phyloP scores from a whole-genome alignment of 2,329 filamentous ascomycete species.

The Phialocephala subalpina region DNA sequence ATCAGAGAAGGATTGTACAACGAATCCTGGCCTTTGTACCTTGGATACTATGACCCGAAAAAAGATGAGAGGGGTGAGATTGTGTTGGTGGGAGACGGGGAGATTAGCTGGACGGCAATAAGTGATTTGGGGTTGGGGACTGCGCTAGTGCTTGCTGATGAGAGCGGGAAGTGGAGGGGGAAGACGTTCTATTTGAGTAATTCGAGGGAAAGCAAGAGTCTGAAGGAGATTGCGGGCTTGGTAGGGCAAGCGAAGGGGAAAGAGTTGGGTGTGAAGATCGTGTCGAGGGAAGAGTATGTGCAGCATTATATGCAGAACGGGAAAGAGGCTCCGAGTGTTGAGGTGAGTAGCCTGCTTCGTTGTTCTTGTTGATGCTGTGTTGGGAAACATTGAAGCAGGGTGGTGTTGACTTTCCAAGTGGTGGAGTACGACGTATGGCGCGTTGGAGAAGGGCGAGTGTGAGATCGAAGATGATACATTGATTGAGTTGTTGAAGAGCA shows the following conservation, averaged over 20 bases:
- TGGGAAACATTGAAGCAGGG: too few species aligned
- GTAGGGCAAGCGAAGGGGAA: constrained; percentile 27
- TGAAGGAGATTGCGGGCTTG: constrained; percentile 33
- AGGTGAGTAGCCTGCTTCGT: constrained; percentile 2
- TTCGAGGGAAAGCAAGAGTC: constrained; percentile 14
- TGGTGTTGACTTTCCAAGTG: constrained; percentile 11
- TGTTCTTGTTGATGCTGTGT: too few species aligned
- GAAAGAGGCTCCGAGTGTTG: constrained; percentile 26
- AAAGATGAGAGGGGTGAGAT: constrained; percentile 34
- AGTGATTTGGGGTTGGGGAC: constrained; percentile 35
- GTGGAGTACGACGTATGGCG: constrained; percentile 36
- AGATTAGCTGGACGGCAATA: constrained; percentile 37
- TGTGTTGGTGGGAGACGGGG: constrained; percentile 38
- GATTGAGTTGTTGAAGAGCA: constrained; percentile 26
- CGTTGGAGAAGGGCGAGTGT: constrained; percentile 34
- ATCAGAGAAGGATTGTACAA: constrained; percentile 40
- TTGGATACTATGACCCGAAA: constrained; percentile 33
- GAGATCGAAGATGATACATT: constrained; percentile 35
- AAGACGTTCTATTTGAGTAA: constrained; percentile 33
- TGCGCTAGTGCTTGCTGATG: constrained; percentile 34
- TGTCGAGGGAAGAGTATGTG: constrained; percentile 33
- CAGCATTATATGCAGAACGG: constrained; percentile 33
- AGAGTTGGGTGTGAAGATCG: constrained; percentile 29
- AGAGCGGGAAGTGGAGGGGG: constrained; percentile 25
- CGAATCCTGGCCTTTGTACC: constrained; percentile 39